Evolutionary conservation across 352 stramenopile species (phyloP), one percentile per base, ranked within the genome.

Genomic region (Plasmopara viticola): DNA sequence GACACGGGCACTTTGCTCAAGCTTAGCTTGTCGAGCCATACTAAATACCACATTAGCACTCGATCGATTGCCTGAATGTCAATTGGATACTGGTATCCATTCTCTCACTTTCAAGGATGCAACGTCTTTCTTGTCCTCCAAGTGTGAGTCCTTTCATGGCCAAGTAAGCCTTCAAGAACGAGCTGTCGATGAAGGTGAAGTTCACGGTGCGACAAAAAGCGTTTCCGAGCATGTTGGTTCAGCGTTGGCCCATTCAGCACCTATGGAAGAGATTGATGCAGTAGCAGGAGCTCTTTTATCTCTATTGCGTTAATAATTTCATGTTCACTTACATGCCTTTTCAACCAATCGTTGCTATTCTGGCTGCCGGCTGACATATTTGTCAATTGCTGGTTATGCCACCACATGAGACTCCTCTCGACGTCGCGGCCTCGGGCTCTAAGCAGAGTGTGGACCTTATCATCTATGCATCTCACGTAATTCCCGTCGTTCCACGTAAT

Each of bases 401-500:
- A 29, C 61, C 61, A 12, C 60, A 62, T 20, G 20, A 68, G 38
- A 48, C 56, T 9, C 55, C 49, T 28, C 34, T 47, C 0, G 51
- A 61, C 40, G 43, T n/a, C n/a, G n/a, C 44, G 4, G 39, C 44
- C 9, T 38, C 58, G 5, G 18, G 17, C 44, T n/a, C 31, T 35
- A 72, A 70, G 56, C 56, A 68, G 17, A 35, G 44, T 17, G 75
- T 82, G 39, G 77, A 91, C 53, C 70, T 91, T 46, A 61, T 95
- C 48, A 72, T 96, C 52, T 80, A 76, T 54, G 86, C 84, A 13
- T 64, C 64, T 14, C 73, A 90, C 53, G 66, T 96, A 18, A 72
- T 96, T 34, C 87, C 87, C 42, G 80, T 96, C 8, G 70, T 92
- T 12, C 82, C 83, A 5, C 63, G 72, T 38, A 62, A 87, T 48